Evolutionary conservation across 441 rosid species (phyloP).

Genomic region (Adansonia grandidieri): DNA sequence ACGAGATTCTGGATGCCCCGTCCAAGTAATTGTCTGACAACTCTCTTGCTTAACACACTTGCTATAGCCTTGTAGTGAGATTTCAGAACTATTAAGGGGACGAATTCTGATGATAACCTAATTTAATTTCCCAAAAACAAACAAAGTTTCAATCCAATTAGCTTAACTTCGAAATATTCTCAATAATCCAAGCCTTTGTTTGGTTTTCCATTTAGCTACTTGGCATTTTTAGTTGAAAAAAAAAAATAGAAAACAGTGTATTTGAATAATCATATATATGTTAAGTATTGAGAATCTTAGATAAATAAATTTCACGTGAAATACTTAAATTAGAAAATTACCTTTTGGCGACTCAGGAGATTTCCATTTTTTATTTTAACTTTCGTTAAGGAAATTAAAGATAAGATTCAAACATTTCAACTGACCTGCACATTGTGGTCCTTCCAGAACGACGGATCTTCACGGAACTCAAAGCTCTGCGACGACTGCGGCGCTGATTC

Average conservation of each 20-base stretch:
- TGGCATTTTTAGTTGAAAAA: neutral
- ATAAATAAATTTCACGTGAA: neutral
- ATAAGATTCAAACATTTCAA: neutral
- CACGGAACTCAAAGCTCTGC: slow-evolving; percentile 72
- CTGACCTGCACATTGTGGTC: slow-evolving; percentile 94
- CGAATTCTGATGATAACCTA: slow-evolving; percentile 92
- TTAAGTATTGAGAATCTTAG: neutral
- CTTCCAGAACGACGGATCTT: slow-evolving; percentile 94
- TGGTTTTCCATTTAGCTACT: neutral
- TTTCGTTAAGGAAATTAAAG: neutral
- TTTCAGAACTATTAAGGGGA: slow-evolving; percentile 82
- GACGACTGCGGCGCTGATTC: slow-evolving; percentile 40
- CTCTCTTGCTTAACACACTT: slow-evolving; percentile 95
- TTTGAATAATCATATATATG: neutral
- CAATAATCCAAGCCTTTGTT: neutral
- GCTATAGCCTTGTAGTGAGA: slow-evolving; percentile 73
- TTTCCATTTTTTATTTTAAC: too few species aligned
- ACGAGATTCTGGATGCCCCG: slow-evolving; percentile 88
- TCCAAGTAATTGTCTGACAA: slow-evolving; percentile 85
- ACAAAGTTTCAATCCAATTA: neutral
- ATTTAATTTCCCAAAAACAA: slow-evolving; percentile 22
- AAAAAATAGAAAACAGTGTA: neutral
- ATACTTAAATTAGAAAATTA: neutral
- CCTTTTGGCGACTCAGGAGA: neutral
- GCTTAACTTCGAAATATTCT: neutral